phyloP scores from a whole-genome alignment of 2,329 filamentous ascomycete species.

The Triangularia setosa region DNA sequence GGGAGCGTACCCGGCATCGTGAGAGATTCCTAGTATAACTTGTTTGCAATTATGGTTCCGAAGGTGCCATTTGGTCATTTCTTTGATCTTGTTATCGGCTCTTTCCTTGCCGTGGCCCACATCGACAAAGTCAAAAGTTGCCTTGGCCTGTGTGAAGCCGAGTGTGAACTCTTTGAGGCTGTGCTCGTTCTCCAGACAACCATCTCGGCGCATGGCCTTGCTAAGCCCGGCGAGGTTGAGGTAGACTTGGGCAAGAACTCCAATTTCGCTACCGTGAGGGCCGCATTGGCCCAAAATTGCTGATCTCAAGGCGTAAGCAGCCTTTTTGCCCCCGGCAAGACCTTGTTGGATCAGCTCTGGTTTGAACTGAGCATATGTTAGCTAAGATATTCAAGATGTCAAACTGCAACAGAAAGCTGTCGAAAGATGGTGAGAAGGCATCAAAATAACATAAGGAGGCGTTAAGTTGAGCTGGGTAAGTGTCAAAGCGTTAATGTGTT shows the following conservation, averaged over 20 bases:
- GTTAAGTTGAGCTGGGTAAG: too few relatives aligned
- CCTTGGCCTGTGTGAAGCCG: conserved; percentile 57
- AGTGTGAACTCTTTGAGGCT: conserved; percentile 53
- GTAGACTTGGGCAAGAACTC: conserved; percentile 54
- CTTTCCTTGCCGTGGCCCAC: conserved; percentile 57
- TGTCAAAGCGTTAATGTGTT: too few relatives aligned
- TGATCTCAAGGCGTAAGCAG: conserved; percentile 46
- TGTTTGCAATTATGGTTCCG: conserved; percentile 59
- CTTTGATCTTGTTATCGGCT: conserved; percentile 58
- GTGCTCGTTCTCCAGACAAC: conserved; percentile 40
- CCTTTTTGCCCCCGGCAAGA: conserved; percentile 51
- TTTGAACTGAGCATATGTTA: conserved; percentile 47
- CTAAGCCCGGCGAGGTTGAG: conserved; percentile 51
- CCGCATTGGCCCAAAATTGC: conserved; percentile 46
- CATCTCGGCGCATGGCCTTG: conserved; percentile 47
- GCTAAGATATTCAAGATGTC: not conserved
- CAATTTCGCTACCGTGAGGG: conserved; percentile 47
- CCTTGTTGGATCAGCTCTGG: conserved; percentile 52
- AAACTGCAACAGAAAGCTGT: too few relatives aligned
- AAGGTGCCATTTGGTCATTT: conserved; percentile 53
- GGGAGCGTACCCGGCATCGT: conserved; percentile 57
- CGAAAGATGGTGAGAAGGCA: too few relatives aligned
- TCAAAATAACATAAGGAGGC: too few relatives aligned
- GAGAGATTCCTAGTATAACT: conserved; percentile 58
- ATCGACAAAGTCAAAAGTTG: conserved; percentile 62